Evolutionary conservation across 306 rosid species (phyloP).

Genomic region (Erythrophleum fordii): DNA sequence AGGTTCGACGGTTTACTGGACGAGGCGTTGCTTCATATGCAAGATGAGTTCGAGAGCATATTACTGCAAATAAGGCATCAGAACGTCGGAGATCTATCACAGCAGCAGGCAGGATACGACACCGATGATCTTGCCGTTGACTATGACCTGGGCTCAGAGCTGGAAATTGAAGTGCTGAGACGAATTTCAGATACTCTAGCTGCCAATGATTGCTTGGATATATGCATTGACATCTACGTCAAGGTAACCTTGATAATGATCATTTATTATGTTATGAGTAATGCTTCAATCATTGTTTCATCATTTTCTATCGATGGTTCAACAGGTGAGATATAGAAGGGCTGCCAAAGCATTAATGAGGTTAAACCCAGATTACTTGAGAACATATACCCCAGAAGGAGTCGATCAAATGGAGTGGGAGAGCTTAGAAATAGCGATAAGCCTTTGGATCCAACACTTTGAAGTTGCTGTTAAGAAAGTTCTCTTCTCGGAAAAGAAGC

Average conservation of each 20-base stretch:
- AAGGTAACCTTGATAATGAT: constrained; percentile 54
- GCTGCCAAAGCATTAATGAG: constrained; percentile 90
- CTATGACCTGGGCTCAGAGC: constrained; percentile 57
- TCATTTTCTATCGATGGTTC: neutral
- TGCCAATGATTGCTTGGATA: constrained; percentile 84
- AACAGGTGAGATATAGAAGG: constrained; percentile 82
- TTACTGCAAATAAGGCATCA: constrained; percentile 60
- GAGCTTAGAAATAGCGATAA: constrained; percentile 69
- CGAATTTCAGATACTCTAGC: constrained; percentile 64
- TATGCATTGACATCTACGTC: constrained; percentile 83
- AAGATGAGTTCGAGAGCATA: constrained; percentile 73
- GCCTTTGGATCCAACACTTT: constrained; percentile 83
- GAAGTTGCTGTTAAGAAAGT: constrained; percentile 67
- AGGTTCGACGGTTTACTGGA: constrained; percentile 84
- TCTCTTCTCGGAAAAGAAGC: constrained; percentile 72
- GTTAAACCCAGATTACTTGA: constrained; percentile 77
- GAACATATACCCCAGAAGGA: constrained; percentile 73
- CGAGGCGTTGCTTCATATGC: constrained; percentile 71
- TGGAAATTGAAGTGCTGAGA: constrained; percentile 61
- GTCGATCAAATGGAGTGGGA: constrained; percentile 91
- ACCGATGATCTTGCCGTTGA: constrained; percentile 11
- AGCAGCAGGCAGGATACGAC: constrained; percentile 24
- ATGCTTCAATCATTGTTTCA: neutral
- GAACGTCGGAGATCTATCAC: constrained; percentile 32
- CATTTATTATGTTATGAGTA: neutral